Conservation (phyloP, 2,329 filamentous ascomycete species). For the Colletotrichum caudatum region DNA sequence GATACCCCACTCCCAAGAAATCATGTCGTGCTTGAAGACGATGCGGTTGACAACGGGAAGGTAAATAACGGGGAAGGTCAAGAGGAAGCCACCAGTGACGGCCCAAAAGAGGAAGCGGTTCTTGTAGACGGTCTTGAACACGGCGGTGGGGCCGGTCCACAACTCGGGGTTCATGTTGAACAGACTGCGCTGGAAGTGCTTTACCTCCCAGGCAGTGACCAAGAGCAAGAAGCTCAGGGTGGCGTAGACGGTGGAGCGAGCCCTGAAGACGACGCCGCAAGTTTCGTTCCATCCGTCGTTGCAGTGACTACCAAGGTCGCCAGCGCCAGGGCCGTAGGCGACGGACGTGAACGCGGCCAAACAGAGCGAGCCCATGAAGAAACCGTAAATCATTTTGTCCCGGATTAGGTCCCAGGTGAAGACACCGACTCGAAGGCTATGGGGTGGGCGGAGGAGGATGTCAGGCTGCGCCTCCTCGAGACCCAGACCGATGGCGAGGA, state of each 20-base stretch:
- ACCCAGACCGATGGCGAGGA: slow-evolving; percentile 78
- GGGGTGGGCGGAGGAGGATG: slow-evolving; percentile 74
- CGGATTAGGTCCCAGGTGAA: slow-evolving; percentile 74
- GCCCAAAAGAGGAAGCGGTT: slow-evolving; percentile 77
- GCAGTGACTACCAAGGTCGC: slow-evolving; percentile 66
- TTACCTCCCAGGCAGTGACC: slow-evolving; percentile 79
- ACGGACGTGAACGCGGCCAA: slow-evolving; percentile 71
- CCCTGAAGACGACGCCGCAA: slow-evolving; percentile 71
- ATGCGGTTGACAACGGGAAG: slow-evolving; percentile 73
- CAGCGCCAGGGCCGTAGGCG: slow-evolving; percentile 64
- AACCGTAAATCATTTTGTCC: slow-evolving; percentile 75
- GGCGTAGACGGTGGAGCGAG: slow-evolving; percentile 76
- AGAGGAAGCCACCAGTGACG: slow-evolving; percentile 69
- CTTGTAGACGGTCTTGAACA: slow-evolving; percentile 72
- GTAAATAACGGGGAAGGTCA: slow-evolving; percentile 74
- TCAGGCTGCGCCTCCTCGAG: slow-evolving; percentile 77
- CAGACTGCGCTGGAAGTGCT: slow-evolving; percentile 76
- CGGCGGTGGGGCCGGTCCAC: slow-evolving; percentile 61
- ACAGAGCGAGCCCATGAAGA: slow-evolving; percentile 72
- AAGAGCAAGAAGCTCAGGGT: slow-evolving; percentile 76
- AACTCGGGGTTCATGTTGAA: slow-evolving; percentile 73
- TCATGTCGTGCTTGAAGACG: slow-evolving; percentile 77
- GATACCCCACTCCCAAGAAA: slow-evolving; percentile 79
- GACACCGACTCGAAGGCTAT: slow-evolving; percentile 69
- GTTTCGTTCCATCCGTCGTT: slow-evolving; percentile 64